Percentiles rank a stretch among this genome's conserved stretches.
These are phyloP conservation scores for Macaranga tanarius DNA, from an alignment of 441 rosid species.

Conservation along the genomic window DNA sequence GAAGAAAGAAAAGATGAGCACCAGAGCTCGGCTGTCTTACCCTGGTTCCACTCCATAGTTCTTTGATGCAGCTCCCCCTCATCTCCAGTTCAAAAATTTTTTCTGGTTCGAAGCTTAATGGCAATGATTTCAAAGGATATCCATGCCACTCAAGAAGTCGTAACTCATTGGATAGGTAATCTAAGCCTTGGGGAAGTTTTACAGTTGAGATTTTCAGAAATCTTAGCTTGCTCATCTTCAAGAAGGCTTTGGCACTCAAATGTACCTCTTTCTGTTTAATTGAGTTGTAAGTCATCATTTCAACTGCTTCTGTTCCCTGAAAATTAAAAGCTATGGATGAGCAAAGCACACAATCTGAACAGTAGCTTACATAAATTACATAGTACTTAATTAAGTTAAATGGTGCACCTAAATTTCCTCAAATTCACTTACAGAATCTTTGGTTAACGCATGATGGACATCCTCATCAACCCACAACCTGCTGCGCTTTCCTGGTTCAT, in stretches of 20 bases:
- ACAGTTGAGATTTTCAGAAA: slow-evolving; percentile 12
- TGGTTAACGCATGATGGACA: slow-evolving; percentile 10
- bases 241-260: slow-evolving; percentile 16
- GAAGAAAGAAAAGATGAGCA: neutral
- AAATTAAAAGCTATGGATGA: neutral
- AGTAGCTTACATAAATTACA: neutral
- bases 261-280: neutral
- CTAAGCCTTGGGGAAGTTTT: slow-evolving; percentile 16
- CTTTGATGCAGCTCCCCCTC: slow-evolving; percentile 10
- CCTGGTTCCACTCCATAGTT: slow-evolving; percentile 18
- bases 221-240: slow-evolving; percentile 27
- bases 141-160: slow-evolving; percentile 28
- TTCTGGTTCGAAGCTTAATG: slow-evolving; percentile 15
- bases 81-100: slow-evolving; percentile 22
- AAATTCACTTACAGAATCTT: slow-evolving; percentile 18
- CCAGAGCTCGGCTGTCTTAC: slow-evolving; percentile 4
- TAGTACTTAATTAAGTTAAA: neutral
- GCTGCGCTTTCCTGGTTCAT: slow-evolving; percentile 27
- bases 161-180: slow-evolving; percentile 24
- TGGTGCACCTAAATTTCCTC: neutral
- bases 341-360: neutral
- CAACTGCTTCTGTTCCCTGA: slow-evolving; percentile 25
- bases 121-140: slow-evolving; percentile 27
- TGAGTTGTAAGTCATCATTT: slow-evolving; percentile 14
- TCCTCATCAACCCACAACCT: slow-evolving; percentile 39